Evolutionary conservation across 1,284 basidiomycete genomes (phyloP), one percentile per base, ranked within the genome.

Genomic region (Ustilago esculenta): DNA sequence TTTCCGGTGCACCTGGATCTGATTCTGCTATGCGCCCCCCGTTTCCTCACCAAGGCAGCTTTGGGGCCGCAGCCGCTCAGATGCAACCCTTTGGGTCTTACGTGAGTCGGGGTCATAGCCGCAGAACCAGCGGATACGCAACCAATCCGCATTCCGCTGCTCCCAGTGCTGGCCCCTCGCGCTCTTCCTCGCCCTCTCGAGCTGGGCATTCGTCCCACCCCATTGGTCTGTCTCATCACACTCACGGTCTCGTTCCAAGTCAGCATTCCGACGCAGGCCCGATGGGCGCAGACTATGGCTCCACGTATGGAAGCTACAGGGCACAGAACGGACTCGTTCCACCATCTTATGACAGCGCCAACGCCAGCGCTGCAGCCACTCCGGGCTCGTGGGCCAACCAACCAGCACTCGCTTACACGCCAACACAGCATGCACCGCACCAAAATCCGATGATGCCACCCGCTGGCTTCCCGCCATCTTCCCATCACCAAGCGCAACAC

Each of bases 61-160:
- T 63, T 24, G 47, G 54, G 17, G 49, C 54, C 17, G 50, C 54
- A 12, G 42, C 34, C 15, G 32, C 59, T 2, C 50, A 57, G 25
- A 57, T 58, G 50, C 55, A 51, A 23, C 50, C 55, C 11, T 54
- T 46, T 20, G 57, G 54, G 7, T 39, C 51, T 0, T 52, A 54
- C 15, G 9, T 37, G 11, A 24, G 27, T 5, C 60, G 52, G 9
- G 29, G 36, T 25, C 57, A 71, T 30, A 48, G 49, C n/a, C 56
- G 68, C 24, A 51, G 53, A 21, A 32, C 57, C 8, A 71, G 68
- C 41, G 68, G 53, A 10, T 61, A 71, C 24, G 32, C 56, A n/a
- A 57, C 61, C 35, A 61, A 58, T 15, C 63, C 68, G 15, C 68
- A 61, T 20, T 71, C 68, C 10, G 57, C 61, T 30, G 68, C 61